Percentiles rank a stretch among this genome's conserved stretches.
phyloP scores from a whole-genome alignment of 2,329 filamentous ascomycete species.

The Podosphaera leucotricha region DNA sequence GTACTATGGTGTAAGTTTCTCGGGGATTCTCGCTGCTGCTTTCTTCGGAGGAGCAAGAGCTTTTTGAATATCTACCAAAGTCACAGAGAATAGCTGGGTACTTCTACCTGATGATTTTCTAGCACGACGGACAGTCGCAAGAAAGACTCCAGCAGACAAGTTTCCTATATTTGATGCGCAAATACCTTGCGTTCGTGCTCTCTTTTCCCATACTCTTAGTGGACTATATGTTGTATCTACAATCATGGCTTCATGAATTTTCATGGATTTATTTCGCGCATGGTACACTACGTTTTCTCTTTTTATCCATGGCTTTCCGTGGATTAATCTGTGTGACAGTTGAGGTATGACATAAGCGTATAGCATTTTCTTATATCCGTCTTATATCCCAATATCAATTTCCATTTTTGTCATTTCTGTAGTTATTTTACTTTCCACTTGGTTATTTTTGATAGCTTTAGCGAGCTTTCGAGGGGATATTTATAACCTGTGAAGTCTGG shows the following conservation, averaged over 20 bases:
- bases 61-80: not conserved
- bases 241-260: not conserved
- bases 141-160: conserved; percentile 1
- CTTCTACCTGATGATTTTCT: not conserved
- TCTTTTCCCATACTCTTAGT: not conserved
- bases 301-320: not conserved
- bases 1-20: not conserved
- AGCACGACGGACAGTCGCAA: not conserved
- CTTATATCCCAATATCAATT: not conserved
- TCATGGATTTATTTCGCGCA: not conserved
- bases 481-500: not conserved
- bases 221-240: not conserved
- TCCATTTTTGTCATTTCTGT: conserved; percentile 1
- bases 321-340: not conserved
- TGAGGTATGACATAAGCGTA: not conserved
- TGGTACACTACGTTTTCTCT: not conserved
- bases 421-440: not conserved
- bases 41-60: not conserved
- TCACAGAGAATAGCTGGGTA: not conserved
- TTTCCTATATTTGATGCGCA: not conserved
- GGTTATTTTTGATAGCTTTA: not conserved
- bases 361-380: not conserved
- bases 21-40: not conserved
- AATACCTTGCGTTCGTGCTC: not conserved
- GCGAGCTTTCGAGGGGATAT: not conserved